Percentiles rank a stretch among this genome's conserved stretches.
Evolutionary conservation across 2,329 filamentous ascomycete genomes (phyloP).

Genomic region (Cyanodermella asteris): DNA sequence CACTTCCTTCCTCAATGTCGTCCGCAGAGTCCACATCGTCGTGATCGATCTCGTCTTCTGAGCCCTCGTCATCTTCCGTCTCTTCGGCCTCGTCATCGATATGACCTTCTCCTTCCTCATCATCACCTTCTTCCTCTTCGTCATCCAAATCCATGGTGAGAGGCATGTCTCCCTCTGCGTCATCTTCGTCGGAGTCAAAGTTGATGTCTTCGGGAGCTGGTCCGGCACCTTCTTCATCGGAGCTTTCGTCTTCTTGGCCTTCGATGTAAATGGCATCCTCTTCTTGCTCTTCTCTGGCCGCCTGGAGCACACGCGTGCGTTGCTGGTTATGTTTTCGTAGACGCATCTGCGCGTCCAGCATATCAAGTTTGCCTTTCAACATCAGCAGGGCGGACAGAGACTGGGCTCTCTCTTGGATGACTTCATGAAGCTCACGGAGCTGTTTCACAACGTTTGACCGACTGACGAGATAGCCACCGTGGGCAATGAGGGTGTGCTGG

Average conservation of each 20-base stretch:
- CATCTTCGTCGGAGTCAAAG: conserved; percentile 40
- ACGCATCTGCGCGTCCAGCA: conserved; percentile 77
- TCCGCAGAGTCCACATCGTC: conserved; percentile 5
- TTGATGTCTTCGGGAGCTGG: conserved; percentile 28
- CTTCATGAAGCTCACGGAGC: conserved; percentile 59
- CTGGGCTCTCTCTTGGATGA: conserved; percentile 66
- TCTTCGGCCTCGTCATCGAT: conserved; percentile 33
- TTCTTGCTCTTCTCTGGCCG: conserved; percentile 30
- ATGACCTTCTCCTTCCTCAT: conserved; percentile 21
- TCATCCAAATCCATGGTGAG: conserved; percentile 24
- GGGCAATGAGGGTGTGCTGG: conserved; percentile 79
- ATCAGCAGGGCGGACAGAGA: conserved; percentile 64
- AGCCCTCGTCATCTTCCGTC: conserved; percentile 31
- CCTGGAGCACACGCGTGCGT: conserved; percentile 21
- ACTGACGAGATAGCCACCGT: conserved; percentile 74
- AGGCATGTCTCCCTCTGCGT: conserved; percentile 23
- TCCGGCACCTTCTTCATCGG: conserved; percentile 28
- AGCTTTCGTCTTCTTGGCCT: conserved; percentile 35
- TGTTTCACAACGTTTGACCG: conserved; percentile 65
- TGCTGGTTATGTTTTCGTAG: conserved; percentile 49
- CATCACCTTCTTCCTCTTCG: conserved; percentile 16
- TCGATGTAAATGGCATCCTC: conserved; percentile 73
- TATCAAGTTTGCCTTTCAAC: conserved; percentile 85
- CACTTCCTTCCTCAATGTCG: conserved; percentile 3
- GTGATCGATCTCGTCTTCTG: conserved; percentile 18